Evolutionary conservation across 2,329 filamentous ascomycete species (phyloP).

Genomic region (Exophiala phaeomuriformis): DNA sequence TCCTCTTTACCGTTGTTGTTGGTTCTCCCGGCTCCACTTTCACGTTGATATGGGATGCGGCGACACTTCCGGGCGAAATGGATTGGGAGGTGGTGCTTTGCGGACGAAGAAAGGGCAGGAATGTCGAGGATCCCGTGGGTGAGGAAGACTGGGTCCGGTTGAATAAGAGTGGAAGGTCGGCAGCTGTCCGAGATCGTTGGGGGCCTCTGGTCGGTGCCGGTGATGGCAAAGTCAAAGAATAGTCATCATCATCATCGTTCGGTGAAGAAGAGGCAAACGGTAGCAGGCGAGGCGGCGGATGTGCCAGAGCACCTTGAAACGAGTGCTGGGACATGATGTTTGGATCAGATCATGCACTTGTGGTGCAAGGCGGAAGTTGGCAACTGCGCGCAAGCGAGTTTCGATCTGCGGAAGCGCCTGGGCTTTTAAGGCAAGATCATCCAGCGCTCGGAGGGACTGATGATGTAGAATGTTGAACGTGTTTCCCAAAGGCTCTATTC

Average conservation of each 20-base stretch:
- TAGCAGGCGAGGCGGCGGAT: constrained; percentile 5
- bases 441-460: background rate
- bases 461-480: too few species aligned
- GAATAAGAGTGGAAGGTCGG: constrained; percentile 23
- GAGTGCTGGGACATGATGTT: constrained; percentile 13
- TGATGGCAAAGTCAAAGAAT: constrained; percentile 16
- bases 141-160: constrained; percentile 17
- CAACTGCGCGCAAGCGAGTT: background rate
- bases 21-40: too few species aligned
- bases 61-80: constrained; percentile 21
- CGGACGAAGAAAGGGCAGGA: constrained; percentile 22
- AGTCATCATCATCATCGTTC: constrained; percentile 1
- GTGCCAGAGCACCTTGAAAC: constrained; percentile 13
- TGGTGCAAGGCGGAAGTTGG: constrained; percentile 1
- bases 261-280: constrained; percentile 1
- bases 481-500: too few species aligned
- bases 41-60: constrained; percentile 4
- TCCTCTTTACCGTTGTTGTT: constrained; percentile 9
- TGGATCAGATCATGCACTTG: constrained; percentile 16
- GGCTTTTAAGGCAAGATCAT: constrained; percentile 1
- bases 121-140: constrained; percentile 24
- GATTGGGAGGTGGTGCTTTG: constrained; percentile 15
- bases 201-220: constrained; percentile 21
- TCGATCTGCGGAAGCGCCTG: background rate
- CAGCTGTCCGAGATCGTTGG: constrained; percentile 20